Base-by-base conservation (phyloP, 202 grass and related monocot species). In the Eragrostis tef region DNA sequence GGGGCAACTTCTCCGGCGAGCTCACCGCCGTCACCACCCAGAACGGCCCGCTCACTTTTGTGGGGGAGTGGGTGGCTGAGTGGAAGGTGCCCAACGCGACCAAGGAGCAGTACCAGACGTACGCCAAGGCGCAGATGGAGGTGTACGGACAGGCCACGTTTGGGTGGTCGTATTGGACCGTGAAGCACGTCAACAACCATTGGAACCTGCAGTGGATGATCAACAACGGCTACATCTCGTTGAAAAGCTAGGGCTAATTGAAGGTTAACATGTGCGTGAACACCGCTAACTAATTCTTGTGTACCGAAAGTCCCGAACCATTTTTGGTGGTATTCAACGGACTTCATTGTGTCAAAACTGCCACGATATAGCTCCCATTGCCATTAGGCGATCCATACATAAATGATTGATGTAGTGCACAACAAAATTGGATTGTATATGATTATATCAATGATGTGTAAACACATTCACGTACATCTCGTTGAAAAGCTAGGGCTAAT, bases 161-260 rank as follows among this genome's bases (percentile, higher is more conserved):
- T 79, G 90, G 90, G 15, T 93, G 90, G 87, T 43, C 84, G 0
- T 89, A 87, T 46, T 93, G 90, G 87, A 68, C 85, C 1, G 59
- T 81, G 73, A 88, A 90, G 73, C 83, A 85, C 39, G 62, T 60
- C 10, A 15, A 87, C 0, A 10, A 93, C 59, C 78, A 88, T 25
- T 93, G 85, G 85, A 87, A 75, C 52, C 80, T 93, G 5, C 12
- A 90, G 71, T 90, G 85, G 87, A 93, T 90, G 81, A 88, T 93
- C 11, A 20, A 68, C 17, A 93, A 93, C 3, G 85, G 85, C 15
- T 90, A 72, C 73, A 83, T 90, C 58, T 75, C 81, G 8, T 44
- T 93, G 46, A 80, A 84, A 67, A 70, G 26, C 76, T 79, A 84
- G 43, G 20, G 12, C 12, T 25, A 39, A 39, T 39, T 39, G 34